Evolutionary conservation across 768 basidiomycete genomes (phyloP), one percentile per base, ranked within the genome.

Genomic region (Rhizopogon sp.): DNA sequence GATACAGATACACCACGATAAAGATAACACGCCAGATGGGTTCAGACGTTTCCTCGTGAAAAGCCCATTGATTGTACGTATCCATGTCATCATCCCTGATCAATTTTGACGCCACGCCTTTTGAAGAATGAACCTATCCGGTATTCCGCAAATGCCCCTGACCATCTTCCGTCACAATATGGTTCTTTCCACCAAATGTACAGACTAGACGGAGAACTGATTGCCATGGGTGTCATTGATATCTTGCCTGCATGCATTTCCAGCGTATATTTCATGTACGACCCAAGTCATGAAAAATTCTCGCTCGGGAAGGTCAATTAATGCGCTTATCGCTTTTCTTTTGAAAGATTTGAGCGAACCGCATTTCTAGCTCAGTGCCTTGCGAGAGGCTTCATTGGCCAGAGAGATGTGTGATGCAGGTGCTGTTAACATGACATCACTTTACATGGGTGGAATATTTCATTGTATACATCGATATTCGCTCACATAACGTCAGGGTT

Each of bases 141-240:
- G 14, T 93, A 88, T 65, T 54, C 71, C 5, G 69, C 64, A 1
- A 50, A 67, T 0, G 78, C 77, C 0, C 81, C 84, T 16, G 54
- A 57, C 3, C 78, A 87, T 62, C 76, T 96, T 9, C 93, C 94
- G 0, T 64, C 56, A n/a, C 71, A 80, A 14, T 98, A 93, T 69
- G 96, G 96, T n/a, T 88, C 91, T 22, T 91, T 93, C 68, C 96
- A 98, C 64, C 93, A 93, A 61, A 72, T 93, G 43, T 97, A 96
- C 65, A 79, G 82, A 57, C 67, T 98, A 25, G 88, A 98, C 62
- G 90, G 84, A 3, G 68, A 84, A 64, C 76, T 98, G 10, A 79
- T 97, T 50, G 97, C 91, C 0, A 76, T 98, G 65, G 86, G 83
- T 5, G 90, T 98, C 29, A 74, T 98, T 53, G 97, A 98, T 68